phyloP scores from a whole-genome alignment of 2,329 filamentous ascomycete genomes.

The Paraphoma chrysanthemicola region DNA sequence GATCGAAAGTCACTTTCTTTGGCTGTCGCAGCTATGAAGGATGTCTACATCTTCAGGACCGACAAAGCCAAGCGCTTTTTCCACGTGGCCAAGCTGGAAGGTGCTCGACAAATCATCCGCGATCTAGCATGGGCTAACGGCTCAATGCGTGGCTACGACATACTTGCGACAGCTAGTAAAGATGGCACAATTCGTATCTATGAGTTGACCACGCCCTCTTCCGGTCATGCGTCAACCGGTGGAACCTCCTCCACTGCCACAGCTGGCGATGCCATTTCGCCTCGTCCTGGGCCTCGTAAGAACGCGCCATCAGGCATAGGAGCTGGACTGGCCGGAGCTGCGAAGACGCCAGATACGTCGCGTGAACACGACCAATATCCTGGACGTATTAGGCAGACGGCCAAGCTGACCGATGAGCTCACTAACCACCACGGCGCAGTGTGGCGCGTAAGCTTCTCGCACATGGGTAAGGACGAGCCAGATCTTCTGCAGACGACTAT shows the following conservation, averaged over 20 bases:
- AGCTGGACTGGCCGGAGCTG: constrained; percentile 58
- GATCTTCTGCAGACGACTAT: too few species aligned
- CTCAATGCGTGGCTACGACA: constrained; percentile 87
- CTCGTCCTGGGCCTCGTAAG: constrained; percentile 32
- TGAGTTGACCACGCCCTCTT: constrained; percentile 69
- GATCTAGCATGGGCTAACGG: constrained; percentile 94
- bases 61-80: constrained; percentile 80
- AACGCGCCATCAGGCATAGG: constrained; percentile 60
- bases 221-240: constrained; percentile 49
- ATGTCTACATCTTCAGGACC: constrained; percentile 84
- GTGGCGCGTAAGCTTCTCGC: constrained; percentile 74
- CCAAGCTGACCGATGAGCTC: constrained; percentile 70
- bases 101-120: constrained; percentile 78
- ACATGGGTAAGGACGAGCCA: constrained; percentile 52
- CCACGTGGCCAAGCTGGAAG: constrained; percentile 76
- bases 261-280: constrained; percentile 29
- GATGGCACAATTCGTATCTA: constrained; percentile 93
- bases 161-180: constrained; percentile 90
- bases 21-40: constrained; percentile 85
- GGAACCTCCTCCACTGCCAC: constrained; percentile 29
- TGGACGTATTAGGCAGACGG: constrained; percentile 70
- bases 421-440: constrained; percentile 73
- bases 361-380: constrained; percentile 64
- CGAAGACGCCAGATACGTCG: constrained; percentile 54
- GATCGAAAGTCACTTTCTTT: constrained; percentile 79